Conservation (phyloP, 352 stramenopile genomes). For the Plasmopara muralis region DNA sequence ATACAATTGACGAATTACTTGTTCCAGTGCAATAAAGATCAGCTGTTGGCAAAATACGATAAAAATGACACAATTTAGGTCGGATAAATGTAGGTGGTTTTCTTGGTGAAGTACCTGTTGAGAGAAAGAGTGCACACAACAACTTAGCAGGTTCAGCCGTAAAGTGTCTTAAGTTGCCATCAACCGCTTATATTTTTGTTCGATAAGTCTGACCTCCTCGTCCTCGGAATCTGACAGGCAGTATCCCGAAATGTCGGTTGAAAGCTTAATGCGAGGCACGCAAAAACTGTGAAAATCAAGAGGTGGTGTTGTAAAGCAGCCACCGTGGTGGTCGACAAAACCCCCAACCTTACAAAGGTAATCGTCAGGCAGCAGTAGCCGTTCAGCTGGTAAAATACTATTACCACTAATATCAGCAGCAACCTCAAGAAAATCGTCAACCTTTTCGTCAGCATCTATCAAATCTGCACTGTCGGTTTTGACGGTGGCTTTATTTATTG, state of each 20-base stretch:
- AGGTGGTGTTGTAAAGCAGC: constrained; percentile 42
- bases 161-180: constrained; percentile 26
- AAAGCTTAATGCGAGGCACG: constrained; percentile 73
- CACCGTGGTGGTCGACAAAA: constrained; percentile 42
- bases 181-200: constrained; percentile 63
- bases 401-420: constrained; percentile 11
- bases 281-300: constrained; percentile 63
- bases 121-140: constrained; percentile 4
- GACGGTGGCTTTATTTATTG: constrained; percentile 1
- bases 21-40: constrained; percentile 18
- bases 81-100: constrained; percentile 8
- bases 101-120: constrained; percentile 17
- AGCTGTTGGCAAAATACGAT: neutral
- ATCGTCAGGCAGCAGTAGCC: constrained; percentile 35
- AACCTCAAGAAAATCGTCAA: constrained; percentile 14
- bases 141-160: constrained; percentile 6
- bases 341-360: constrained; percentile 41
- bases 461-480: neutral
- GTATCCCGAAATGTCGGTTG: constrained; percentile 21
- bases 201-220: constrained; percentile 67
- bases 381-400: constrained; percentile 13
- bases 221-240: constrained; percentile 62
- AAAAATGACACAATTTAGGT: neutral
- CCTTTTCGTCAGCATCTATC: constrained; percentile 3
- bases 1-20: constrained; percentile 20